phyloP scores from a whole-genome alignment of 78 protist species.

The Pelomyxa schiedti region DNA sequence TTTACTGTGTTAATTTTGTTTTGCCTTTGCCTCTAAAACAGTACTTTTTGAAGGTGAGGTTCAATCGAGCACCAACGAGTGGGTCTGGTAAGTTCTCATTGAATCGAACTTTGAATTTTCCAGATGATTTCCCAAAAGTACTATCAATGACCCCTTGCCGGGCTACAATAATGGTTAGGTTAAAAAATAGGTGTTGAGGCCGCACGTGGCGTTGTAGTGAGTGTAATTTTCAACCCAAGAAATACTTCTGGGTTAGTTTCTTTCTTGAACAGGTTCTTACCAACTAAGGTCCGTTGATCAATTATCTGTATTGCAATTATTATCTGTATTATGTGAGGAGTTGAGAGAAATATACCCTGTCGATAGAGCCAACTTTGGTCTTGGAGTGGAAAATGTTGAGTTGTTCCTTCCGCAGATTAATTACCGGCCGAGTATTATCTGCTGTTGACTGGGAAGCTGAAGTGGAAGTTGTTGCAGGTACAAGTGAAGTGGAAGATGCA shows the following conservation, averaged over 20 bases:
- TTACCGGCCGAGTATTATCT: no score
- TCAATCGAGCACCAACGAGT: background rate
- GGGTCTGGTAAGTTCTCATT: background rate
- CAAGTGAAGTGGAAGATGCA: no score
- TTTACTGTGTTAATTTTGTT: no score
- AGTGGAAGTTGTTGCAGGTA: no score
- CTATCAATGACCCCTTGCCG: no score
- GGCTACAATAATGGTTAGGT: no score
- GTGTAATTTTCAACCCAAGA: background rate
- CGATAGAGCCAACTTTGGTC: background rate
- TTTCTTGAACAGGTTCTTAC: background rate
- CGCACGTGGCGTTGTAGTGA: background rate
- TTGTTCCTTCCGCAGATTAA: background rate
- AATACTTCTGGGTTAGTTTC: background rate
- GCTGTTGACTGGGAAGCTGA: no score
- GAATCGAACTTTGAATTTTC: background rate
- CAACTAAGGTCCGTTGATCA: background rate
- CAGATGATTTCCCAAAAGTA: background rate
- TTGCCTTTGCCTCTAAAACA: no score
- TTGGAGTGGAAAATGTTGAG: background rate
- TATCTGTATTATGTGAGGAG: no score
- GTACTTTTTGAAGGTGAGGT: background rate
- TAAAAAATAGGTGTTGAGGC: no score
- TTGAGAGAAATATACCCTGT: no score
- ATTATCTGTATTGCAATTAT: no score